Conservation (phyloP, 1,284 basidiomycete species). For the Blastosporella zonata region DNA sequence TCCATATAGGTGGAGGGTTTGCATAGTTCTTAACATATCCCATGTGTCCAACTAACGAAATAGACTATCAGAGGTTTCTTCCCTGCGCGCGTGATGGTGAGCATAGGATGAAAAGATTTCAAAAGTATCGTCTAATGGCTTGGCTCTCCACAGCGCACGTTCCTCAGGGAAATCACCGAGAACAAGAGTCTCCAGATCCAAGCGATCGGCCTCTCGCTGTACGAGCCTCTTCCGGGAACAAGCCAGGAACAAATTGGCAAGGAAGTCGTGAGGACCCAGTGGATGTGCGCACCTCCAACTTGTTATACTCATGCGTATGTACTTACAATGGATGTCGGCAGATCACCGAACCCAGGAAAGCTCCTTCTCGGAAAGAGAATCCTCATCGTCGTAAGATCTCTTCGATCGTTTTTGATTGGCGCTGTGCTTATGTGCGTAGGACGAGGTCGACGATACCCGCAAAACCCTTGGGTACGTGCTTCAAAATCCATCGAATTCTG, state of each 20-base stretch:
- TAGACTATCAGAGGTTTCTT: constrained; percentile 75
- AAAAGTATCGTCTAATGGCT: constrained; percentile 9
- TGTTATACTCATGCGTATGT: constrained; percentile 3
- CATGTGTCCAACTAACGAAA: neutral
- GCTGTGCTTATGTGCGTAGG: constrained; percentile 41
- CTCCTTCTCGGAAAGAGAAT: constrained; percentile 77
- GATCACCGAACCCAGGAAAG: constrained; percentile 59
- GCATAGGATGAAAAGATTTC: constrained; percentile 15
- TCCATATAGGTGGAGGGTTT: constrained; percentile 72
- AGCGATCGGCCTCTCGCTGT: constrained; percentile 91
- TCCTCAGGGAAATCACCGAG: constrained; percentile 70
- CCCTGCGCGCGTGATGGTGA: constrained; percentile 86
- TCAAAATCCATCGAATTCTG: neutral
- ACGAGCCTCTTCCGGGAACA: constrained; percentile 79
- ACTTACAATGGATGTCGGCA: constrained; percentile 29
- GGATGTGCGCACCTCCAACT: constrained; percentile 66
- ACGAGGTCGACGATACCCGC: constrained; percentile 93
- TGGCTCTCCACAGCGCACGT: constrained; percentile 61
- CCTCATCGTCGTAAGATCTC: constrained; percentile 73
- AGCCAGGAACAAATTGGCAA: constrained; percentile 77
- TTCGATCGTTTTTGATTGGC: neutral
- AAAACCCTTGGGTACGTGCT: constrained; percentile 76
- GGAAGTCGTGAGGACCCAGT: constrained; percentile 89
- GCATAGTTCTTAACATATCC: constrained; percentile 28
- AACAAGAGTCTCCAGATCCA: constrained; percentile 86